Base-by-base conservation (phyloP, 345 rosid species). In the Linum tenue region DNA sequence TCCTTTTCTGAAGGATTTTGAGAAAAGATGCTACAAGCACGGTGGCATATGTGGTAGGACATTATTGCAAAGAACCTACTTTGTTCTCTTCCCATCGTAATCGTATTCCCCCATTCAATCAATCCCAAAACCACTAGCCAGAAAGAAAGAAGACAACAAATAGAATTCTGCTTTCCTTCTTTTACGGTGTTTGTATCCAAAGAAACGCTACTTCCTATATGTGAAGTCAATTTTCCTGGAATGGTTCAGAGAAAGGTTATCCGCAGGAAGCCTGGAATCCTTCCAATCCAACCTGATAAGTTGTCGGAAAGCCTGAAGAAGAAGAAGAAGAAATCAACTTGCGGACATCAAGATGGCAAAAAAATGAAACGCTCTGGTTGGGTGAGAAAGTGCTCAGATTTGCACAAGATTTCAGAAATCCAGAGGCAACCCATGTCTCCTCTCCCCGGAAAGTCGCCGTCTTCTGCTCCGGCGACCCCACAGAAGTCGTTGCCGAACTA, bases 231-330 rank as follows among this genome's bases (percentile, higher is more conserved):
- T 79, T 77, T 72, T 66, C 78, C 68, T 71, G 79, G 79, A 76
- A 92, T 92, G 97, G 97, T 92, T 31, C 98, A 86, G 59, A 86
- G 83, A 71, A 89, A 84, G 85, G 68, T 75, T 59, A 22, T 22
- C 53, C 68, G 68, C 74, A 67, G 43, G 66, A 79, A 77, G 83
- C 82, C 77, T 87, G 89, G 77, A 37, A 43, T 43, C 9, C 9
- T 48, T 15, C 53, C 53, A 43, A 70, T 72, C 76, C 81, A 86
- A 73, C 76, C 81, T 70, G 62, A 67, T 64, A 84, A 81, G 68
- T 79, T 61, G 73, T 75, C 77, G 42, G 79, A 70, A 22, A 80
- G 70, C 80, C 79, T 72, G 39, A 62, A 62, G 64, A 62, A 62
- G 64, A 81, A 75, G 44, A 41, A 8, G 44, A 41, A 8, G 44